Conservation (phyloP, 495 filamentous ascomycete genomes). For the Penicillium crystallinum region DNA sequence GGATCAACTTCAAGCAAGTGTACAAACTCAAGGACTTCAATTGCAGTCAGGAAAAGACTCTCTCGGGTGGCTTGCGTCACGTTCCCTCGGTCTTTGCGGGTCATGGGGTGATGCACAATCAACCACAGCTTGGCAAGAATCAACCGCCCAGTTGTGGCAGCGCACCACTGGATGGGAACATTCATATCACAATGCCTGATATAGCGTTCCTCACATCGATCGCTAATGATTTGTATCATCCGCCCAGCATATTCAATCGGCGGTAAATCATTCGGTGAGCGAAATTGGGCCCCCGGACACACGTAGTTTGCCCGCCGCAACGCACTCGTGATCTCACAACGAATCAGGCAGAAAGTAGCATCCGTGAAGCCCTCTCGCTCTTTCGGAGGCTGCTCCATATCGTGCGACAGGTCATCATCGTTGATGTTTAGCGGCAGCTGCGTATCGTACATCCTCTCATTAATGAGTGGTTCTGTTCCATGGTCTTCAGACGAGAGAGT, state of each 20-base stretch:
- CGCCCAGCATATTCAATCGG: conserved; percentile 51
- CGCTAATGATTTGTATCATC: conserved; percentile 58
- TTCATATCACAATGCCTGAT: conserved; percentile 49
- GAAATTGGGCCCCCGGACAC: conserved; percentile 22
- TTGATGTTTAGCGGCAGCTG: conserved; percentile 72
- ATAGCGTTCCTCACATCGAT: conserved; percentile 56
- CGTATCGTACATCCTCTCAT: conserved; percentile 67
- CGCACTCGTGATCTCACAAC: conserved; percentile 53
- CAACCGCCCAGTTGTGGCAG: conserved; percentile 60
- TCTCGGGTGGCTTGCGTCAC: conserved; percentile 58
- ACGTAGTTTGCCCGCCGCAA: conserved; percentile 39
- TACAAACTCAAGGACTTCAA: conserved; percentile 73
- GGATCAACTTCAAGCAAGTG: conserved; percentile 58
- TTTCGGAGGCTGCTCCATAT: conserved; percentile 54
- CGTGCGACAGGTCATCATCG: conserved; percentile 66
- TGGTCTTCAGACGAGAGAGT: conserved; percentile 76
- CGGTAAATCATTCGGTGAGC: conserved; percentile 15
- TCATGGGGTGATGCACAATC: conserved; percentile 57
- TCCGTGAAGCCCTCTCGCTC: conserved; percentile 63
- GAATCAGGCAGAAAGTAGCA: conserved; percentile 72
- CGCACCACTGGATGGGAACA: conserved; percentile 66
- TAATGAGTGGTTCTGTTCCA: conserved; percentile 71
- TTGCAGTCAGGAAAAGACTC: conserved; percentile 67
- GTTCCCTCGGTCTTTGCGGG: conserved; percentile 25
- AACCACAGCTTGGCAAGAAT: conserved; percentile 68